These are phyloP conservation scores for Cydonia oblonga DNA, from an alignment of 331 rosid genomes.

Conservation along the genomic window DNA sequence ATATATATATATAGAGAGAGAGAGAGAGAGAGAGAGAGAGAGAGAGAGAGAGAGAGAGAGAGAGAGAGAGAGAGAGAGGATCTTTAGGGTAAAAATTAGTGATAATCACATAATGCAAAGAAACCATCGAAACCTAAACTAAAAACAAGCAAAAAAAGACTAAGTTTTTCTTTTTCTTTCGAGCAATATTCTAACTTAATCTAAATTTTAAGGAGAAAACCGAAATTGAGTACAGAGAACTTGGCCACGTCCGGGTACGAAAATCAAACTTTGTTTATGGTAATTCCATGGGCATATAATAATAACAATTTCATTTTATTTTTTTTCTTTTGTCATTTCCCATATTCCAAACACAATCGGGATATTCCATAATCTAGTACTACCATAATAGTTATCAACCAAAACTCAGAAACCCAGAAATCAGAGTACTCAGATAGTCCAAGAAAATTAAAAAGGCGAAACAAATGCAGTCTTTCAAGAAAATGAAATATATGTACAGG, in stretches of 20 bases:
- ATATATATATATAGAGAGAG: neutral
- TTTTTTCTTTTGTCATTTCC: neutral
- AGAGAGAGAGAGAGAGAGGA: too few species aligned
- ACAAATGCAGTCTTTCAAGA: neutral
- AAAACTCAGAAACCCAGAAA: neutral
- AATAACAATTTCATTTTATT: neutral
- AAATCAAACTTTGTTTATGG: neutral
- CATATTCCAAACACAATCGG: neutral
- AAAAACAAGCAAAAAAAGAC: neutral
- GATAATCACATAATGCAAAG: neutral
- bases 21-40: too few species aligned
- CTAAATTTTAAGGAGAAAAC: neutral
- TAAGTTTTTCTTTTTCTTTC: too few species aligned
- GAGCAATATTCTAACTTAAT: too few species aligned
- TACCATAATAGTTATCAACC: neutral
- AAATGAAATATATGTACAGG: neutral
- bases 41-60: too few species aligned
- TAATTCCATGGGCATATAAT: neutral
- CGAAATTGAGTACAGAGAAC: neutral
- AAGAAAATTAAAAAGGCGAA: neutral
- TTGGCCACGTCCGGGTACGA: neutral
- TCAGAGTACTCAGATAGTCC: neutral
- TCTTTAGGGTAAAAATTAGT: neutral
- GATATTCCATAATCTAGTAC: neutral
- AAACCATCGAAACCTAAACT: neutral